Percentiles rank a stretch among this genome's conserved stretches.
Conservation (phyloP, 495 filamentous ascomycete species). For the Stereocaulon alpinum region DNA sequence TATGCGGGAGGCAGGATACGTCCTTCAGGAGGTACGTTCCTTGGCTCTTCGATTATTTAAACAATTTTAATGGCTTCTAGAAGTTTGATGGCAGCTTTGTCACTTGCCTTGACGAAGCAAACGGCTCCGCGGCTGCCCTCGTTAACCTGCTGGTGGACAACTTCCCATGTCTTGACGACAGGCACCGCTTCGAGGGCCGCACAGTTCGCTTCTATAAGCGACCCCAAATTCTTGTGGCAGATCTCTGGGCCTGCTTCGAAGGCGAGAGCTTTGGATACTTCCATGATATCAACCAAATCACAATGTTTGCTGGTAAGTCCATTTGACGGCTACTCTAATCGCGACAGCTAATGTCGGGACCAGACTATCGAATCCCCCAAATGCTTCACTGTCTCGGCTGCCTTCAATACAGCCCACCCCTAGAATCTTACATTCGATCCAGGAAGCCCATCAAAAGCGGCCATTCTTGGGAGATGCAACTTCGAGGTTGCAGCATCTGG, state of each 20-base stretch:
- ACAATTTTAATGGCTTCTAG: conserved; percentile 33
- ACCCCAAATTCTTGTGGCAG: conserved; percentile 90
- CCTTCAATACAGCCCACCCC: conserved; percentile 67
- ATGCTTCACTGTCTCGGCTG: conserved; percentile 79
- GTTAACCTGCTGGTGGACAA: conserved; percentile 72
- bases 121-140: conserved; percentile 69
- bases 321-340: not conserved
- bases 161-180: conserved; percentile 82
- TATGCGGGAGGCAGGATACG: conserved; percentile 71
- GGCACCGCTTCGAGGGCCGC: conserved; percentile 58
- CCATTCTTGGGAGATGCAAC: conserved; percentile 72
- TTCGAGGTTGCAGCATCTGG: conserved; percentile 87
- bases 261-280: conserved; percentile 74
- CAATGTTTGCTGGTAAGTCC: conserved; percentile 66
- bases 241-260: conserved; percentile 90
- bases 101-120: conserved; percentile 63
- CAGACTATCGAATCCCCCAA: conserved; percentile 89
- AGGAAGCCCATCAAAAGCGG: conserved; percentile 58
- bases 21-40: conserved; percentile 67
- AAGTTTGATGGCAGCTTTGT: conserved; percentile 67
- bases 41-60: conserved; percentile 4
- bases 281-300: conserved; percentile 83
- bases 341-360: not conserved
- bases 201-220: conserved; percentile 79
- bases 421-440: conserved; percentile 57